Evolutionary conservation across 202 grass and related monocot species (phyloP), one percentile per base, ranked within the genome.

Genomic region (Carex sylvatica): DNA sequence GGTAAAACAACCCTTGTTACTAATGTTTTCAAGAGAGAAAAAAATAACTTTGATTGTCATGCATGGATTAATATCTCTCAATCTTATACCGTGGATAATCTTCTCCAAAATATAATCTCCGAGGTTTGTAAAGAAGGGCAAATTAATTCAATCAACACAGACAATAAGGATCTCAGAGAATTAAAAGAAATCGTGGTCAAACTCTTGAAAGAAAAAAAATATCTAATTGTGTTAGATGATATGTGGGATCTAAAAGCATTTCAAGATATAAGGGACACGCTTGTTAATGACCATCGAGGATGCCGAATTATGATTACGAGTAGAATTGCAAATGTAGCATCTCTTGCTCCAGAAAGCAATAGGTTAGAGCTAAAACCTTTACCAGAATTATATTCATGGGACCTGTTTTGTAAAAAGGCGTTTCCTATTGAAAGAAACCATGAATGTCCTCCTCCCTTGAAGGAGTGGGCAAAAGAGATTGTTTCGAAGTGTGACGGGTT

Each of bases 1-100:
- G 89, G 89, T 0, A 88, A 91, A 68, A 87, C 89, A 24, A 91
- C 72, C 0, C 55, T 91, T n/a, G 89, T 88, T 81, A 12, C 80
- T 4, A 38, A 80, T 75, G 88, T 87, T 64, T 90, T 82, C 66
- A 78, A 90, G 8, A 59, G 4, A 36, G 59, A 82, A 9, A 86
- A 65, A 23, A 14, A 33, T 42, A 73, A 12, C 14, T 89, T 89
- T 67, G 38, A 64, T 49, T 15, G 54, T 18, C 62, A 71, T 52
- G 81, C 84, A 22, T 86, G 84, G 73, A 28, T 86, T 67, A 66
- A 54, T 61, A 79, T 87, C 23, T 82, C 81, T 38, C 80, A 80
- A 47, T 71, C 22, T n/a, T 83, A 65, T 46, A 44, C 3, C n/a
- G 2, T 61, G 26, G 62, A 67, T 49, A 52, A 89, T 61, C 3